Base-by-base conservation (phyloP, 140 eudicot genomes). In the Anethum foeniculum region DNA sequence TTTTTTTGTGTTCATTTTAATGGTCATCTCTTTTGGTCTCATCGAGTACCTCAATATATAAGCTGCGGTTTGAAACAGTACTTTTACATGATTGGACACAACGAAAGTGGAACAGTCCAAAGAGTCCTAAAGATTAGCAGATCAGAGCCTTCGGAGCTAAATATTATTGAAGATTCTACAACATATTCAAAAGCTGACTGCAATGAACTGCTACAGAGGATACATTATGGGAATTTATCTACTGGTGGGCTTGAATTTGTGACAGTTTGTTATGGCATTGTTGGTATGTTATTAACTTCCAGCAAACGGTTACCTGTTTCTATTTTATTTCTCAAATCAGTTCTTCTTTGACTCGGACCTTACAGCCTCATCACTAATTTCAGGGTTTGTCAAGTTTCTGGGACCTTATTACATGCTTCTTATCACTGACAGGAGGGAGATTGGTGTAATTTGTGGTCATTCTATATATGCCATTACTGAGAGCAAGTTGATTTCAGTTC, bases 371-470 rank as follows among this genome's bases (percentile, higher is more conserved):
- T 81, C 13, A 84, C 25, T 83, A 79, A 79, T 85, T 84, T 7
- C 84, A 93, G 99, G 99, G 15, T 93, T 95, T 82, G 77, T 95
- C 74, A 93, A 93, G 89, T 93, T 95, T 87, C 82, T 95, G 93
- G 99, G 99, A 77, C 99, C 99, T 80, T 90, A 93, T 85, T 93
- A 95, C 90, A 88, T 93, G 93, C 89, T 95, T 62, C 91, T 95
- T 77, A 90, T 95, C 71, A 95, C 99, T 69, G 87, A 93, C 85
- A 88, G 98, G 83, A 93, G 90, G 90, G 91, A 95, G 87, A 88
- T 95, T 68, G 99, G 98, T 73, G 85, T 80, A 39, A 88, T 96
- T 15, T 90, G 99, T 84, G 99, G 98, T 82, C 99, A 96, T 83
- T 86, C 91, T 64, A 84, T 96, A 71, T 96, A 93, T 86, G 86